Conservation (phyloP, 83 land plant species). For the Picea abies region DNA sequence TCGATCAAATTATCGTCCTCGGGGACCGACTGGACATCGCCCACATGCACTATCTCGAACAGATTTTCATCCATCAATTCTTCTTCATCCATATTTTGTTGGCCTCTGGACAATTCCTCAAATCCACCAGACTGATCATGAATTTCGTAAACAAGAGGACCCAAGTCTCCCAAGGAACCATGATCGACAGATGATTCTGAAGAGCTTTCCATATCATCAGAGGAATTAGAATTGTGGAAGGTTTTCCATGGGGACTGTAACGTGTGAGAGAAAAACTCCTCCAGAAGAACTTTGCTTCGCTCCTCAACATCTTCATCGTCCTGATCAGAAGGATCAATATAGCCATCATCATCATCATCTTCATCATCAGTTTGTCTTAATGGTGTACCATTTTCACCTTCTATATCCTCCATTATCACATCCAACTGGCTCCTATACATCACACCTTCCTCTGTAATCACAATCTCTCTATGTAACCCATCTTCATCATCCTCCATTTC, state of each 20-base stretch:
- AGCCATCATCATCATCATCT: not conserved
- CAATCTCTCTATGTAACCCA: not conserved
- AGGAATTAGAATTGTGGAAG: not conserved
- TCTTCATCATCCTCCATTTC: not conserved
- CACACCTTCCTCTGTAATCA: not conserved
- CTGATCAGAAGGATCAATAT: not conserved
- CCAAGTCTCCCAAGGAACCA: constrained; percentile 3
- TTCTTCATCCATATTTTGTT: not conserved
- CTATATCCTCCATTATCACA: constrained; percentile 5
- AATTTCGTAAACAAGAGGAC: not conserved
- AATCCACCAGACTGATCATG: not conserved
- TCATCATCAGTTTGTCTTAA: not conserved
- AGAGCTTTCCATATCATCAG: constrained; percentile 9
- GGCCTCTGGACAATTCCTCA: not conserved
- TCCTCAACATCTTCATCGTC: not conserved
- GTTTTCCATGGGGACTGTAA: not conserved
- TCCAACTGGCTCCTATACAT: constrained; percentile 3
- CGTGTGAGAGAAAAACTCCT: not conserved
- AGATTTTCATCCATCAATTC: not conserved
- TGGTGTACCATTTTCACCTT: not conserved
- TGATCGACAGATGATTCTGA: not conserved
- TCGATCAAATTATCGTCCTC: constrained; percentile 10
- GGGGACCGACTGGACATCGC: not conserved
- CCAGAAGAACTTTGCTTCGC: not conserved
- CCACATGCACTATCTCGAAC: constrained; percentile 11